These are phyloP conservation scores for Naganishia albida DNA, from an alignment of 1,284 basidiomycete species.

Conservation along the genomic window DNA sequence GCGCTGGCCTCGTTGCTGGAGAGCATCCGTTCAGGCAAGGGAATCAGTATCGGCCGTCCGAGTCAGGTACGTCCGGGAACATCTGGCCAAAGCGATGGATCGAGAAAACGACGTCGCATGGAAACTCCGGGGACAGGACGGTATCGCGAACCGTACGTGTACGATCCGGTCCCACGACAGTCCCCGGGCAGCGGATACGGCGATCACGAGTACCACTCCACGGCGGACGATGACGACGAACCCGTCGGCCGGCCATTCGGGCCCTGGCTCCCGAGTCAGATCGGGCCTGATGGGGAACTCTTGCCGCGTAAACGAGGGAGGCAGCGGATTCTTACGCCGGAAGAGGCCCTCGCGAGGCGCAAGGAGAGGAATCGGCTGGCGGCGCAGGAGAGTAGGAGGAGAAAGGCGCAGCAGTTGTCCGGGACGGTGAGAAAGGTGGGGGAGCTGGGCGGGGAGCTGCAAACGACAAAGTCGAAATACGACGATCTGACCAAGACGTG, in stretches of 20 bases:
- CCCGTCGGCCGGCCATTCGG: constrained; percentile 22
- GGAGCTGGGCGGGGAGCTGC: constrained; percentile 23
- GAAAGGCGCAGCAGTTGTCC: constrained; percentile 23
- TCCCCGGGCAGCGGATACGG: constrained; percentile 2
- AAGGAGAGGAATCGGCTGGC: constrained; percentile 31
- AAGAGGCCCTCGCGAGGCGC: constrained; percentile 30
- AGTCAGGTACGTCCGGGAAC: constrained; percentile 19
- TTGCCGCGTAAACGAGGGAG: constrained; percentile 25
- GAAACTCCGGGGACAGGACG: constrained; percentile 24
- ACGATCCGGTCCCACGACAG: constrained; percentile 15
- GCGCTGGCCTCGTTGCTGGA: constrained; percentile 22
- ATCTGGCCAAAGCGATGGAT: neutral
- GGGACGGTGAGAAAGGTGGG: constrained; percentile 24
- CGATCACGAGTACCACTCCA: constrained; percentile 16
- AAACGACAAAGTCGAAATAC: constrained; percentile 18
- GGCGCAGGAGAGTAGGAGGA: constrained; percentile 30
- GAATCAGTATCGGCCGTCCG: constrained; percentile 19
- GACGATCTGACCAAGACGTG: constrained; percentile 26
- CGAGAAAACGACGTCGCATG: constrained; percentile 19
- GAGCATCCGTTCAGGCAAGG: constrained; percentile 25
- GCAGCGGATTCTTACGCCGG: constrained; percentile 24
- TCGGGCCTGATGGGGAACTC: constrained; percentile 24
- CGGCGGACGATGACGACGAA: constrained; percentile 24
- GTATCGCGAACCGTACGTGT: constrained; percentile 14
- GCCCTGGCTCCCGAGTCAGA: constrained; percentile 24